A percentile compares a stretch with the other conserved stretches of the same genome.
Conservation (phyloP, 176 grass and related monocot genomes). For the Phragmites australis region DNA sequence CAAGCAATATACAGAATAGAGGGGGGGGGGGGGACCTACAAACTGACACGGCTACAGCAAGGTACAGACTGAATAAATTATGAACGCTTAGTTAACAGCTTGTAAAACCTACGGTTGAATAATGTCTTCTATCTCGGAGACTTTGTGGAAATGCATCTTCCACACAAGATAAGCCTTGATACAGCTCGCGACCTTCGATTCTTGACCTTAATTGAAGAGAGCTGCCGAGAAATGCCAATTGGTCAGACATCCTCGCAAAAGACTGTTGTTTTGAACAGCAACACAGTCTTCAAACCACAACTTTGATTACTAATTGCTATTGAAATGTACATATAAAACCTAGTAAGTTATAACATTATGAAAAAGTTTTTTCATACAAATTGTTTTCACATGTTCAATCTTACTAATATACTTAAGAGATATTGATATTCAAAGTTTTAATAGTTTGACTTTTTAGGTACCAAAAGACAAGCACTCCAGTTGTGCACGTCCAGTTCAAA, state of each 20-base stretch:
- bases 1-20: slow-evolving; percentile 57
- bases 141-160: slow-evolving; percentile 60
- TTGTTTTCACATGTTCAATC: too few species aligned
- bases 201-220: slow-evolving; percentile 43
- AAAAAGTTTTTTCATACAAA: neutral
- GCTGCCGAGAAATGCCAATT: slow-evolving; percentile 42
- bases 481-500: neutral
- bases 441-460: too few species aligned
- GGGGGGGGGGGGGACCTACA: slow-evolving; percentile 31
- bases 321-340: neutral
- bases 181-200: slow-evolving; percentile 40
- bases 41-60: slow-evolving; percentile 37
- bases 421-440: too few species aligned
- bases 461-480: too few species aligned
- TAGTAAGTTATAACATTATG: neutral
- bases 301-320: neutral
- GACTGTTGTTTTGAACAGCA: neutral
- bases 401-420: too few species aligned
- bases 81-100: slow-evolving; percentile 34
- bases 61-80: slow-evolving; percentile 33
- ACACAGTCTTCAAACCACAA: neutral
- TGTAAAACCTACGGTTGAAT: slow-evolving; percentile 5
- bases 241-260: neutral
- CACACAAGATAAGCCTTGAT: slow-evolving; percentile 57
- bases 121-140: slow-evolving; percentile 49